phyloP scores from a whole-genome alignment of 176 grass and related monocot genomes.

The Poa pratensis region DNA sequence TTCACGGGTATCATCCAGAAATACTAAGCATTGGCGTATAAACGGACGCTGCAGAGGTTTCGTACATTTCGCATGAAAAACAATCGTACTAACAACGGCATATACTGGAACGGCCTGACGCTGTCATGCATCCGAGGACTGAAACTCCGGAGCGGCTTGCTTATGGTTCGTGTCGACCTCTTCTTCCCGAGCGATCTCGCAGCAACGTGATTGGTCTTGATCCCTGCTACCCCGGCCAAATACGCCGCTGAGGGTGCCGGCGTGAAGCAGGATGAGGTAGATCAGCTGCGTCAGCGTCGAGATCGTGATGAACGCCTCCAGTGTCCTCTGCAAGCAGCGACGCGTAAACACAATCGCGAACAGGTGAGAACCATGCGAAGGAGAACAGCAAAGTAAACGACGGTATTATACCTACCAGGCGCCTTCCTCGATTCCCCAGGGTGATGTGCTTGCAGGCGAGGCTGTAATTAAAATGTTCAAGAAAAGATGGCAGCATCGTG shows the following conservation, averaged over 20 bases:
- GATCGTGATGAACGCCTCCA: constrained; percentile 27
- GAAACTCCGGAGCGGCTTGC: background rate
- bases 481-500: background rate
- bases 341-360: background rate
- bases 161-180: background rate
- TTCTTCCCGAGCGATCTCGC: background rate
- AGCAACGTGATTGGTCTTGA: background rate
- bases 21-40: background rate
- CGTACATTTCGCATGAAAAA: too few relatives aligned
- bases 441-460: constrained; percentile 19
- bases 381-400: background rate
- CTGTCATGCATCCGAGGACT: background rate
- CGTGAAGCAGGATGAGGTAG: constrained; percentile 18
- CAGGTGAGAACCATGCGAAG: background rate
- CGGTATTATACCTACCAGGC: background rate
- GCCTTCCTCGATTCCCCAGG: constrained; percentile 10
- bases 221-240: background rate
- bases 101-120: background rate
- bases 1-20: too few relatives aligned
- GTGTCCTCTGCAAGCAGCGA: constrained; percentile 5
- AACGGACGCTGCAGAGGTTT: background rate
- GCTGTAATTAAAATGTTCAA: background rate
- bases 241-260: background rate
- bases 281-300: constrained; percentile 11
- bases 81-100: background rate